Evolutionary conservation across 2,329 filamentous ascomycete species (phyloP), one percentile per base, ranked within the genome.

Genomic region (Fusarium brevicatenulatum): DNA sequence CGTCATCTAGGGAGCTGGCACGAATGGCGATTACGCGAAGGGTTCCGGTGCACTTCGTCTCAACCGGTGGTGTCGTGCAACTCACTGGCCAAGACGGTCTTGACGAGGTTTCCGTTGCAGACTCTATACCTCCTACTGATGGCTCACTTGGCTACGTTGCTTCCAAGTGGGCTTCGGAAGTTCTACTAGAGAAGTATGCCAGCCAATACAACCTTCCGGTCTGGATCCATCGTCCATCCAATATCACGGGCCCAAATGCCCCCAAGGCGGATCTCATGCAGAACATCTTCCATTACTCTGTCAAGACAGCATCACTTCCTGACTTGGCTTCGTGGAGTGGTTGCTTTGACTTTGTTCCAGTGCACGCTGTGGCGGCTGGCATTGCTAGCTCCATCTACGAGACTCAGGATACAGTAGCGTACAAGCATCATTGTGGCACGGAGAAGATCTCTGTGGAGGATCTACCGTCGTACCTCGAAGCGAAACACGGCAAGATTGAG

Each of bases 41-140:
- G 8, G 62, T 82, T 2, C 79, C 82, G 2, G 28, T 85, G 28
- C 83, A 85, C 68, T 85, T 76, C 56, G 62, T 85, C 4, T 85
- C 83, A 1, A 79, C 78, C 1, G 77, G 70, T 7, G 55, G 55
- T 18, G 44, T 60, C 15, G 54, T 60, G 2, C 42, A 60, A 7
- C 44, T 64, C 2, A 6, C 74, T 69, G 7, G 77, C 79, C 21
- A 55, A 42, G 19, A 40, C 21, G n/a, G 59, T 5, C 59, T 52
- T 39, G 11, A 40, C 13, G 64, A 62, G 21, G 46, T 36, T 11
- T 50, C 63, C 0, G 36, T 58, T 21, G 49, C 61, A 2, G 6
- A 23, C 2, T 53, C 28, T 3, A 37, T n/a, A 6, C 55, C 61
- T 18, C 44, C 37, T 2, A 23, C 12, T 6, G 44, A 64, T 28